Evolutionary conservation across 176 grass and related monocot species (phyloP).

Genomic region (Avena atlantica): DNA sequence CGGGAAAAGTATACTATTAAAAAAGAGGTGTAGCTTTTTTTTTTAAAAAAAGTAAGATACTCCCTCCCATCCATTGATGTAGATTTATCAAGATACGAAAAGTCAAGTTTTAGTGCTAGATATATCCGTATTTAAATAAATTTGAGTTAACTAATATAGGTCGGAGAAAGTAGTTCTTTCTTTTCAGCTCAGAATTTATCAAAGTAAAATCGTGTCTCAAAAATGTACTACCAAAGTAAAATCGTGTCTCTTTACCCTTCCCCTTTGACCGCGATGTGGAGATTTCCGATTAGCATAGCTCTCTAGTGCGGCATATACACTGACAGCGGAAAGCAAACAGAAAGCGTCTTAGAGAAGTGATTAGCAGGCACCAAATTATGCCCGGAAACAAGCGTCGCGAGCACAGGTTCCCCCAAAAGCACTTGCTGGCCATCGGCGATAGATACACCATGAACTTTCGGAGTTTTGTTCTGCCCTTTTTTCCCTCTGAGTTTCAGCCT

Average conservation of each 20-base stretch:
- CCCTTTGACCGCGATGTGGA: no score
- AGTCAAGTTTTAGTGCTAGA: no score
- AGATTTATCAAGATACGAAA: no score
- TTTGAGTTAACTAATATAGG: no score
- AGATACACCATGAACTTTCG: not conserved
- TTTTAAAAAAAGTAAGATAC: no score
- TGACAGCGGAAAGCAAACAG: slow-evolving; percentile 29
- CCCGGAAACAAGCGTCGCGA: slow-evolving; percentile 40
- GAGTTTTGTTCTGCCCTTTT: slow-evolving; percentile 25
- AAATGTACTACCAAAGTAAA: not conserved
- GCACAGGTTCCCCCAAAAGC: not conserved
- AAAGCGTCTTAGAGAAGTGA: slow-evolving; percentile 33
- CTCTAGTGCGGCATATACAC: not conserved
- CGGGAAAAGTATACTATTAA: not conserved
- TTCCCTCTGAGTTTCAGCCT: not conserved
- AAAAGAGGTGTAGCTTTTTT: not conserved
- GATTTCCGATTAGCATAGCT: not conserved
- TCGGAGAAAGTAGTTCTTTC: no score
- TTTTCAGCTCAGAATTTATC: no score
- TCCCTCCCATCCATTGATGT: no score
- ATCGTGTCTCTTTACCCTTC: not conserved
- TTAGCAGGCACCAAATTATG: not conserved
- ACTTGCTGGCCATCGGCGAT: not conserved
- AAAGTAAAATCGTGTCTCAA: no score
- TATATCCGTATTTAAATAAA: no score